Conservation (phyloP, 2,329 filamentous ascomycete genomes). For the Ophiocordyceps polyrhachis-furcata region DNA sequence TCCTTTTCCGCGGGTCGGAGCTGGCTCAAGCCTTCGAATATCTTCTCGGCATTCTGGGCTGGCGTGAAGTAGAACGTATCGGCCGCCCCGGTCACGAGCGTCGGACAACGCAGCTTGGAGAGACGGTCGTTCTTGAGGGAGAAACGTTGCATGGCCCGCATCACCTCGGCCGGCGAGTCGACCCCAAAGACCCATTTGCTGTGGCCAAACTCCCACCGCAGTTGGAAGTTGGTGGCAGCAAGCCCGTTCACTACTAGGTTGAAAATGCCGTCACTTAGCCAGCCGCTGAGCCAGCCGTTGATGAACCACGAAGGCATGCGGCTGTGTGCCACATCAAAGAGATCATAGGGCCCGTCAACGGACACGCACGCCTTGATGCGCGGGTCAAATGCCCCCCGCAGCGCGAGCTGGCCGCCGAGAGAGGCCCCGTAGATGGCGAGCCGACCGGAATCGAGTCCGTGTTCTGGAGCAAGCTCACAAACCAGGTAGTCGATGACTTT, state of each 20-base stretch:
- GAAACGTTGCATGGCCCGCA: conserved; percentile 7
- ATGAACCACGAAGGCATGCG: conserved; percentile 9
- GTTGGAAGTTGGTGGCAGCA: conserved; percentile 9
- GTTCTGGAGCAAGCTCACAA: conserved; percentile 5
- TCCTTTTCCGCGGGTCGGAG: conserved; percentile 6
- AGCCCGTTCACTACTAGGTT: conserved; percentile 8
- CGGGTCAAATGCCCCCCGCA: conserved; percentile 20
- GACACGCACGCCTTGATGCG: conserved; percentile 24
- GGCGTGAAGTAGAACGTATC: conserved; percentile 7
- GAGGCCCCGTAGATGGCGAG: conserved; percentile 19
- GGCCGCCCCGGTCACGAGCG: conserved; percentile 10
- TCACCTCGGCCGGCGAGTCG: conserved; percentile 8
- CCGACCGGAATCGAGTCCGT: conserved; percentile 15
- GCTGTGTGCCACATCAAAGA: conserved; percentile 9
- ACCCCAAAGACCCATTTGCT: conserved; percentile 9
- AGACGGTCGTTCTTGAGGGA: conserved; percentile 5
- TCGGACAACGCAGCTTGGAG: conserved; percentile 9
- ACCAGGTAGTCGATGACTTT: conserved; percentile 14
- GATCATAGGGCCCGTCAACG: conserved; percentile 9
- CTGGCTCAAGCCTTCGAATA: conserved; percentile 3
- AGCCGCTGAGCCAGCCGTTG: conserved; percentile 10
- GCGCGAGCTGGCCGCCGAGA: conserved; percentile 26
- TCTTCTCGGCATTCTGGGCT: conserved; percentile 3
- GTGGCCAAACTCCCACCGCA: conserved; percentile 12
- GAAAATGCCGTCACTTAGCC: conserved; percentile 8